phyloP scores from a whole-genome alignment of 1,284 basidiomycete species.

The Xerocomus minutiporus region DNA sequence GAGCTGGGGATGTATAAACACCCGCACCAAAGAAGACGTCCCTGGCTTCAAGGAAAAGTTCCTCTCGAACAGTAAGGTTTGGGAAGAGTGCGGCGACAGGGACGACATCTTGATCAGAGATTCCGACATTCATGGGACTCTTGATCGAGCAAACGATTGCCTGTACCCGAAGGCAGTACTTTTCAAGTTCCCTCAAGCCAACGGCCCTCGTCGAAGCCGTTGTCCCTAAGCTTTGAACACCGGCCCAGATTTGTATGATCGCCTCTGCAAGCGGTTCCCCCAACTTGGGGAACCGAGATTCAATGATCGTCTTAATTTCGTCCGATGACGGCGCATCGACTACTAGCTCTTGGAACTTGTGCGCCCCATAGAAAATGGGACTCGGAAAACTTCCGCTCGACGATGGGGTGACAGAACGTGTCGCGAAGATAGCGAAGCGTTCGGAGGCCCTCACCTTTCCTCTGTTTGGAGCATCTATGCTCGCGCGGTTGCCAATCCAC shows the following conservation, averaged over 20 bases:
- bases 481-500: slow-evolving; percentile 72
- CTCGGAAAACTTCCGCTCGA: slow-evolving; percentile 42
- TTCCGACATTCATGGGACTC: slow-evolving; percentile 44
- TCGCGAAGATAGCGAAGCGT: slow-evolving; percentile 78
- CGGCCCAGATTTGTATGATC: slow-evolving; percentile 63
- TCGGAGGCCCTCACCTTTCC: slow-evolving; percentile 68
- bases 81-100: slow-evolving; percentile 43
- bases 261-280: slow-evolving; percentile 43
- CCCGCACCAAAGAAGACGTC: slow-evolving; percentile 90
- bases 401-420: slow-evolving; percentile 56
- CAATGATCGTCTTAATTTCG: slow-evolving; percentile 70
- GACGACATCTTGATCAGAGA: slow-evolving; percentile 20
- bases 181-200: slow-evolving; percentile 85
- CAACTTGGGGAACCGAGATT: slow-evolving; percentile 62
- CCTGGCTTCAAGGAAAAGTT: slow-evolving; percentile 84
- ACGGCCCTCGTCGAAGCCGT: slow-evolving; percentile 55
- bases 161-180: slow-evolving; percentile 78
- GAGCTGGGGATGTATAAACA: slow-evolving; percentile 49
- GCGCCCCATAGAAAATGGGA: slow-evolving; percentile 75
- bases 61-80: slow-evolving; percentile 82
- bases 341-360: slow-evolving; percentile 75
- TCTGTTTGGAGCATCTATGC: slow-evolving; percentile 66
- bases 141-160: slow-evolving; percentile 51
- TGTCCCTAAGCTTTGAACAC: slow-evolving; percentile 45
- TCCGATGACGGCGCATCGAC: slow-evolving; percentile 56